Evolutionary conservation across 495 filamentous ascomycete species (phyloP).

Genomic region (Venustampulla echinocandica): DNA sequence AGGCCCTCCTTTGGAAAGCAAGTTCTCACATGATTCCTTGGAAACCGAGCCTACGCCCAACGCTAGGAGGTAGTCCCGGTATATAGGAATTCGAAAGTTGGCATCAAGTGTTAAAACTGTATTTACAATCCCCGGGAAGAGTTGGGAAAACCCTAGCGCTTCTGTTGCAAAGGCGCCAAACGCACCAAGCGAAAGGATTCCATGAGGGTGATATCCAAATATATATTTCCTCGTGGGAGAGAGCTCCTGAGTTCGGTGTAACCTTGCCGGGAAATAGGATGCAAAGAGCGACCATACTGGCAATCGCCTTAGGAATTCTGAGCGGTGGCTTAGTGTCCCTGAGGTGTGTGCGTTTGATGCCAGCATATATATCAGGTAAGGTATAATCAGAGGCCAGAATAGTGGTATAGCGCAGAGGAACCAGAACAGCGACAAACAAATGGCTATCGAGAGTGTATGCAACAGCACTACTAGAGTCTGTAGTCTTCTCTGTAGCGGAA

Average conservation of each 20-base stretch:
- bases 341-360: constrained; percentile 68
- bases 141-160: constrained; percentile 73
- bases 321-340: constrained; percentile 65
- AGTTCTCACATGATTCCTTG: constrained; percentile 79
- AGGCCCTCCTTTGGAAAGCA: constrained; percentile 65
- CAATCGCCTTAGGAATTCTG: constrained; percentile 61
- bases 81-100: constrained; percentile 91
- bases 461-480: constrained; percentile 81
- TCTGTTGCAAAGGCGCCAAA: constrained; percentile 91
- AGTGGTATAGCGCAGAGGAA: constrained; percentile 84
- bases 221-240: constrained; percentile 87
- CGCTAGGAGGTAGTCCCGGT: constrained; percentile 81
- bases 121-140: constrained; percentile 95
- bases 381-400: constrained; percentile 84
- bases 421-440: constrained; percentile 74
- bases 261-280: constrained; percentile 79
- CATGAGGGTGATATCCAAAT: constrained; percentile 95
- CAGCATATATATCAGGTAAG: constrained; percentile 77
- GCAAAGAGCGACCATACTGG: constrained; percentile 82
- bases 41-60: constrained; percentile 86
- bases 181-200: constrained; percentile 92
- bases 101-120: constrained; percentile 84
- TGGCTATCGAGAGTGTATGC: constrained; percentile 75
- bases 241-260: constrained; percentile 77
- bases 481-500: constrained; percentile 75